These are phyloP conservation scores for Wakefieldia striispora DNA, from an alignment of 768 basidiomycete species.

Conservation along the genomic window DNA sequence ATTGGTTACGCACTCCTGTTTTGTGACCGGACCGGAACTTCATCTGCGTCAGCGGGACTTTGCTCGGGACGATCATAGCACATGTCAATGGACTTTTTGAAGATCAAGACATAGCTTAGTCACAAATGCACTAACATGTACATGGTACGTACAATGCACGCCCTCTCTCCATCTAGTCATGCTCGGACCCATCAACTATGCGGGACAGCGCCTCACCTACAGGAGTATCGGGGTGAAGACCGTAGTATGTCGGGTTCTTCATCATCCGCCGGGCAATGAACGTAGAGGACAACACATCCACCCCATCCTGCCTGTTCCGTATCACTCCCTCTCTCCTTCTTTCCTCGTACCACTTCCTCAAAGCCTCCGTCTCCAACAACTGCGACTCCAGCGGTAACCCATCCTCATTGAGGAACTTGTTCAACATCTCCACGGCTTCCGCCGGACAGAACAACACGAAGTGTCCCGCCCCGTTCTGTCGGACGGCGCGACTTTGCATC, in stretches of 20 bases:
- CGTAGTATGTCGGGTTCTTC: conserved; percentile 87
- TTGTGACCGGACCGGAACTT: no score
- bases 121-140: no score
- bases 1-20: no score
- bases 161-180: neutral
- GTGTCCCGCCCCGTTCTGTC: conserved; percentile 54
- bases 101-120: no score
- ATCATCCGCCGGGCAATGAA: conserved; percentile 69
- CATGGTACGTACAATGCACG: no score
- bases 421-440: conserved; percentile 79
- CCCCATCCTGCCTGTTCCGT: conserved; percentile 58
- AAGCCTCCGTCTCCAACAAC: conserved; percentile 49
- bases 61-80: no score
- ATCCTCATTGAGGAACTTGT: conserved; percentile 74
- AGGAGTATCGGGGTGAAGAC: conserved; percentile 39
- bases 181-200: conserved; percentile 55
- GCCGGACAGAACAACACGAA: conserved; percentile 90
- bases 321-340: conserved; percentile 39
- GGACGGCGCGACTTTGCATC: conserved; percentile 89
- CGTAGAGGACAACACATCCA: conserved; percentile 80
- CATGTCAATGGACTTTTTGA: no score
- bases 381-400: conserved; percentile 89
- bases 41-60: no score
- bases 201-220: conserved; percentile 62
- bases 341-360: conserved; percentile 49